Conservation (phyloP, 139 green algal genomes). For the Haematococcus sp. region DNA sequence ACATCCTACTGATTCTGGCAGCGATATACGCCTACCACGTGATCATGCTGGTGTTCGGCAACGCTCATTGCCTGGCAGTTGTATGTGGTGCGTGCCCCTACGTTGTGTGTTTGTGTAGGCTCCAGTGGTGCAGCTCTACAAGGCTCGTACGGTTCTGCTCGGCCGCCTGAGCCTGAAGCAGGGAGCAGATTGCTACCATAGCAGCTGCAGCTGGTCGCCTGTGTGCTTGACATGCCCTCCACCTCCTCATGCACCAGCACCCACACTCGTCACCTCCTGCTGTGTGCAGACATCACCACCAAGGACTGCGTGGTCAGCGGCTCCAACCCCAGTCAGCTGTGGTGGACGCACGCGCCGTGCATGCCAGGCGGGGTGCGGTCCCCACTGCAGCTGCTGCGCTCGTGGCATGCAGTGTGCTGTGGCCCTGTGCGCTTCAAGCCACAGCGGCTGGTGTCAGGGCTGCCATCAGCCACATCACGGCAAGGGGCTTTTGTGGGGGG, state of each 20-base stretch:
- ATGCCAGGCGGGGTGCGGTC: background rate
- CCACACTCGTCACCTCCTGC: background rate
- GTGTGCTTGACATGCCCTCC: too few relatives aligned
- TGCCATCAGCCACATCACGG: too few relatives aligned
- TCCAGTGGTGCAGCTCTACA: background rate
- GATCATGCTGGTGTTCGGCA: slow-evolving; percentile 55
- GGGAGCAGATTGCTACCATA: too few relatives aligned
- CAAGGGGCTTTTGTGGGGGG: too few relatives aligned
- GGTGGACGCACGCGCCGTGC: background rate
- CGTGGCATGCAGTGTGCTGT: slow-evolving; percentile 9
- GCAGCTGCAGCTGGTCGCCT: too few relatives aligned
- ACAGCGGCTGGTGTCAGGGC: too few relatives aligned
- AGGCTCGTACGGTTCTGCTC: too few relatives aligned
- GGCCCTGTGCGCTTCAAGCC: background rate
- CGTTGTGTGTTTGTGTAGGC: background rate
- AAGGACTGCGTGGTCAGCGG: background rate
- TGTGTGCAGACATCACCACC: slow-evolving; percentile 7
- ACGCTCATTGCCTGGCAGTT: slow-evolving; percentile 36
- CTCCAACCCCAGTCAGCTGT: background rate
- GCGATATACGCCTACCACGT: slow-evolving; percentile 43
- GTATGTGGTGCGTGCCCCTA: slow-evolving; percentile 29
- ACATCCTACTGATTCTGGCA: slow-evolving; percentile 46
- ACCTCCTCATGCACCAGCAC: too few relatives aligned
- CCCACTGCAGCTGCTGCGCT: background rate
- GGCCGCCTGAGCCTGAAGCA: too few relatives aligned